phyloP scores from a whole-genome alignment of 192 early-diverging fungal species.

The Paraglomus brasilianum region DNA sequence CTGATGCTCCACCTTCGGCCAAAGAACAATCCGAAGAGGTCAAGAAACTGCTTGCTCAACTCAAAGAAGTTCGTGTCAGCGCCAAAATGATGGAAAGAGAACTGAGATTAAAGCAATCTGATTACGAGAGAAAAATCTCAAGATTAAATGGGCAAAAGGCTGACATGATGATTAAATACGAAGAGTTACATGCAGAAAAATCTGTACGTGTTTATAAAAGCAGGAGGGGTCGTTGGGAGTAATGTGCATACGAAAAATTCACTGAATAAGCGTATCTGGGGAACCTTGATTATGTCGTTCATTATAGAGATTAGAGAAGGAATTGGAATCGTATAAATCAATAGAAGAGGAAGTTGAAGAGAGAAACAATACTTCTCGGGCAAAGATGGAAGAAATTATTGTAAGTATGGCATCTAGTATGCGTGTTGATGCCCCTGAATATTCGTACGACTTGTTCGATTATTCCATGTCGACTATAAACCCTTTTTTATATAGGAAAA shows the following conservation, averaged over 20 bases:
- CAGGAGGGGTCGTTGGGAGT: neutral
- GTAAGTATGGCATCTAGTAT: too few relatives aligned
- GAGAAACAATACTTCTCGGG: too few relatives aligned
- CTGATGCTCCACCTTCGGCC: too few relatives aligned
- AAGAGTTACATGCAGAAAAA: neutral
- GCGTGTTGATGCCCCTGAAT: too few relatives aligned
- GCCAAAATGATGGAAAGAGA: neutral
- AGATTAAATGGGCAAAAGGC: neutral
- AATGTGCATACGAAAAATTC: neutral
- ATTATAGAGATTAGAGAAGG: neutral
- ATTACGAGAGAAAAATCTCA: slow-evolving; percentile 1
- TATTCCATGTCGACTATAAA: too few relatives aligned
- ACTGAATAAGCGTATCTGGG: neutral
- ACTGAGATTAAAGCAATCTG: neutral
- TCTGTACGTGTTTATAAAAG: neutral
- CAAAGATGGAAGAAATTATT: too few relatives aligned
- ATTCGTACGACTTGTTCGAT: too few relatives aligned
- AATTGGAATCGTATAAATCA: too few relatives aligned
- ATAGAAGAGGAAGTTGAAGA: too few relatives aligned
- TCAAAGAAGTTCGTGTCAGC: neutral
- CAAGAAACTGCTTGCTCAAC: neutral
- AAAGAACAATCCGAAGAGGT: neutral
- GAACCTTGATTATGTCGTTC: neutral
- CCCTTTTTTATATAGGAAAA: too few relatives aligned
- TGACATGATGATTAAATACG: neutral